Evolutionary conservation across 441 rosid species (phyloP).

Genomic region (Aquilaria agallochum): DNA sequence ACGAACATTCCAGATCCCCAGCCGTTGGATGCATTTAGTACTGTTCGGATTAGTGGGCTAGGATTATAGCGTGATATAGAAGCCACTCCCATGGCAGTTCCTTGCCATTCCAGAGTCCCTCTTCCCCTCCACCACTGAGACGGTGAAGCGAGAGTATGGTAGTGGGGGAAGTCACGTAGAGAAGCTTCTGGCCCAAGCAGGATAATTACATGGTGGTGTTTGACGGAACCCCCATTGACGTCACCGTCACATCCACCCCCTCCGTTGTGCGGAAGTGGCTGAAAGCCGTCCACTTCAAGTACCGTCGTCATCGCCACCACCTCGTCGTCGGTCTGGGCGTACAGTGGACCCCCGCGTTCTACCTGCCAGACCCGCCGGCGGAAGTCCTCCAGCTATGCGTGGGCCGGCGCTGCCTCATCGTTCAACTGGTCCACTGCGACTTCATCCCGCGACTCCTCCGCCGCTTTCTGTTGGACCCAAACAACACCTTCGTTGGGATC

Average conservation of each 20-base stretch:
- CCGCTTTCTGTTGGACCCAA: not conserved
- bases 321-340: not conserved
- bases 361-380: not conserved
- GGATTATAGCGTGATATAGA: no score
- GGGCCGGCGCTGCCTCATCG: not conserved
- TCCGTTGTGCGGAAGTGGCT: not conserved
- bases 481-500: slow-evolving; percentile 1
- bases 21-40: no score
- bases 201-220: no score
- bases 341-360: not conserved
- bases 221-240: not conserved
- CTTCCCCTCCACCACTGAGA: no score
- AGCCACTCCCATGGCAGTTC: no score
- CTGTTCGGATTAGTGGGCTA: no score
- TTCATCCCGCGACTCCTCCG: not conserved
- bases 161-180: no score
- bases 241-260: not conserved
- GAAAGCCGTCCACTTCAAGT: not conserved
- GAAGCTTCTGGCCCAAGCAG: no score
- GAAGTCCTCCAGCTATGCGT: slow-evolving; percentile 5
- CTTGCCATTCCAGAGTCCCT: no score
- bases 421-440: not conserved
- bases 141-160: no score
- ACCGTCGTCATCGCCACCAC: not conserved
- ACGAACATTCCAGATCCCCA: no score